phyloP scores from a whole-genome alignment of 2,329 filamentous ascomycete genomes.

The Trichoderma polysporum region DNA sequence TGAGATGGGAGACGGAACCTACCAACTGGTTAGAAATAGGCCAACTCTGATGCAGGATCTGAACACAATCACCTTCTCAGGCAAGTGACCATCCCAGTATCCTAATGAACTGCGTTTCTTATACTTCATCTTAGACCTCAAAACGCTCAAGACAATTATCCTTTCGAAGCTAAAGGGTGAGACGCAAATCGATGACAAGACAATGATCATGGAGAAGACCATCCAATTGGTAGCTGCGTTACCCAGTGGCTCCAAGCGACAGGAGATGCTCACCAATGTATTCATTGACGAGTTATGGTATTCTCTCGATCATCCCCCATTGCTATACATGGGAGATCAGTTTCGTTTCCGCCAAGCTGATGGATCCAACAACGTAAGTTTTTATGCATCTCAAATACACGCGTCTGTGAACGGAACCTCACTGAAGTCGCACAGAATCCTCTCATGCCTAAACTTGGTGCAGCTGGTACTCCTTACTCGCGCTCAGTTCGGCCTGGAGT shows the following conservation, averaged over 20 bases:
- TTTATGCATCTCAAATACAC: not conserved
- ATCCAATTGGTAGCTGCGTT: constrained; percentile 69
- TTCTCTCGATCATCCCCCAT: constrained; percentile 69
- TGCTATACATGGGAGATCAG: constrained; percentile 62
- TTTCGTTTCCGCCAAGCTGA: constrained; percentile 67
- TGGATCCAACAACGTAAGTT: constrained; percentile 63
- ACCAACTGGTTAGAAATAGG: constrained; percentile 47
- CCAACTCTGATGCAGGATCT: constrained; percentile 58
- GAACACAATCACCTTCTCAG: constrained; percentile 50
- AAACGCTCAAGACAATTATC: constrained; percentile 61
- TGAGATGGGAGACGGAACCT: constrained; percentile 63
- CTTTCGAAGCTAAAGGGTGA: constrained; percentile 62
- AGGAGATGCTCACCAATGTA: constrained; percentile 62
- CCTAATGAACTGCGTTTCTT: constrained; percentile 4
- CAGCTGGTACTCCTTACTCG: constrained; percentile 66
- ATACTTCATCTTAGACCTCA: constrained; percentile 50
- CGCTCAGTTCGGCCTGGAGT: constrained; percentile 61
- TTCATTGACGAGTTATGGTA: constrained; percentile 72
- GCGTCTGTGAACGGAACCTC: not conserved
- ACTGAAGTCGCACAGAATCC: constrained; percentile 51
- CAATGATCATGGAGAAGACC: constrained; percentile 72
- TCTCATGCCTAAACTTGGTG: constrained; percentile 63
- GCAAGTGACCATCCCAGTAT: constrained; percentile 31
- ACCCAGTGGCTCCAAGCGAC: constrained; percentile 59
- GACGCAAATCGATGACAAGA: constrained; percentile 68